These are phyloP conservation scores for Phytophthora meadii DNA, from an alignment of 352 stramenopile genomes.

Conservation along the genomic window DNA sequence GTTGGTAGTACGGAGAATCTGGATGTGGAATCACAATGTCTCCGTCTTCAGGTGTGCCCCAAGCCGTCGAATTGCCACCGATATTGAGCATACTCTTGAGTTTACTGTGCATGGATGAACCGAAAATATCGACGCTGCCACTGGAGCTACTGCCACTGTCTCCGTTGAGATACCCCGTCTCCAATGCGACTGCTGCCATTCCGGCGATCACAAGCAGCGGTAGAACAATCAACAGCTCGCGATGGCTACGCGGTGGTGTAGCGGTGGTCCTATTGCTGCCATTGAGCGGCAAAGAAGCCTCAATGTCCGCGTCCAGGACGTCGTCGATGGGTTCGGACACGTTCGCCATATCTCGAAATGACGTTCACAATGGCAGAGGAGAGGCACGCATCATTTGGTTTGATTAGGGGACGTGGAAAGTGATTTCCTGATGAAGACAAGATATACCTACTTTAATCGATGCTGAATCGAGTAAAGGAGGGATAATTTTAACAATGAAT, in stretches of 20 bases:
- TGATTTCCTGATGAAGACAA: slow-evolving; percentile 1
- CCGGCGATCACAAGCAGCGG: slow-evolving; percentile 18
- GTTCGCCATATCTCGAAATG: slow-evolving; percentile 8
- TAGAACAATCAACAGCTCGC: slow-evolving; percentile 22
- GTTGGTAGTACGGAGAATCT: slow-evolving; percentile 27
- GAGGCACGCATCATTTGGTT: not conserved
- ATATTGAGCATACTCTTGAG: slow-evolving; percentile 6
- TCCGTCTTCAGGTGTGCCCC: slow-evolving; percentile 17
- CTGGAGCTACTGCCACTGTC: not conserved
- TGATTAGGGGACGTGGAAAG: slow-evolving; percentile 1
- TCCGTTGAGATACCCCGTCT: not conserved
- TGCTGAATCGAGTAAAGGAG: not conserved
- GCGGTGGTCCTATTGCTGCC: slow-evolving; percentile 10
- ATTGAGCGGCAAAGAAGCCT: slow-evolving; percentile 17
- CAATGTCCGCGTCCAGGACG: slow-evolving; percentile 13
- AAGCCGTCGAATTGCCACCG: slow-evolving; percentile 4
- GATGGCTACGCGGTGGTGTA: slow-evolving; percentile 18
- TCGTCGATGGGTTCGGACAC: slow-evolving; percentile 13
- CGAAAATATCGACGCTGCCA: slow-evolving; percentile 19
- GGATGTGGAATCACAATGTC: slow-evolving; percentile 25
- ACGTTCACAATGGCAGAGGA: not conserved
- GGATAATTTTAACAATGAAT: not conserved
- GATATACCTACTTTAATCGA: not conserved
- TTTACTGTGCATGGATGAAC: slow-evolving; percentile 6
- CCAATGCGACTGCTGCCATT: slow-evolving; percentile 14